Conservation (phyloP, 2,329 filamentous ascomycete species). For the Colletotrichum destructivum region DNA sequence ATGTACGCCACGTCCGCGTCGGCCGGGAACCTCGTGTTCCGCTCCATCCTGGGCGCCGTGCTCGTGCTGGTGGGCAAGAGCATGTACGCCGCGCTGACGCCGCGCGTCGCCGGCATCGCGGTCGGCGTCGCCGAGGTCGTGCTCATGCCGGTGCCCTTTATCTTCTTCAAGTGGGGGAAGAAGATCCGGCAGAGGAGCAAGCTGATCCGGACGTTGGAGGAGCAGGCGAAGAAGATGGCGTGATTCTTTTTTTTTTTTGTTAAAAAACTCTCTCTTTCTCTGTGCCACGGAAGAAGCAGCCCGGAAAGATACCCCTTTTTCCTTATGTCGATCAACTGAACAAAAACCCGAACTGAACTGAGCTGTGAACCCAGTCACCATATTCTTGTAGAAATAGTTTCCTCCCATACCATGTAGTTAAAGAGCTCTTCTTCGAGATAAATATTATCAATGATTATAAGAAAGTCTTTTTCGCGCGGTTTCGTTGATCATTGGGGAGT, state of each 20-base stretch:
- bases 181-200: constrained; percentile 38
- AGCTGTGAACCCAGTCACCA: constrained; percentile 13
- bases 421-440: not conserved
- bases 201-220: constrained; percentile 39
- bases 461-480: not conserved
- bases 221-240: constrained; percentile 38
- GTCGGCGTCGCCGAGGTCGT: constrained; percentile 53
- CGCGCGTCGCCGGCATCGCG: constrained; percentile 72
- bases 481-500: not conserved
- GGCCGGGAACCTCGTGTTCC: constrained; percentile 74
- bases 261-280: not conserved
- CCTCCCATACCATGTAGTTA: constrained; percentile 19
- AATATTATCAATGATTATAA: not conserved
- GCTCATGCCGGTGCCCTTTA: constrained; percentile 74
- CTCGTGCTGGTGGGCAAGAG: constrained; percentile 72
- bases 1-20: constrained; percentile 76
- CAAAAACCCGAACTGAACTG: not conserved
- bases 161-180: constrained; percentile 65
- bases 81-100: constrained; percentile 70
- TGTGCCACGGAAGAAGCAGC: constrained; percentile 2
- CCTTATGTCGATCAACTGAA: not conserved
- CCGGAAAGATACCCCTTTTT: constrained; percentile 40
- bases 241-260: not conserved
- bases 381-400: constrained; percentile 9
- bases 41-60: constrained; percentile 71